Conservation (phyloP, 108 stramenopile species). For the Pseudonitzschia pungens region DNA sequence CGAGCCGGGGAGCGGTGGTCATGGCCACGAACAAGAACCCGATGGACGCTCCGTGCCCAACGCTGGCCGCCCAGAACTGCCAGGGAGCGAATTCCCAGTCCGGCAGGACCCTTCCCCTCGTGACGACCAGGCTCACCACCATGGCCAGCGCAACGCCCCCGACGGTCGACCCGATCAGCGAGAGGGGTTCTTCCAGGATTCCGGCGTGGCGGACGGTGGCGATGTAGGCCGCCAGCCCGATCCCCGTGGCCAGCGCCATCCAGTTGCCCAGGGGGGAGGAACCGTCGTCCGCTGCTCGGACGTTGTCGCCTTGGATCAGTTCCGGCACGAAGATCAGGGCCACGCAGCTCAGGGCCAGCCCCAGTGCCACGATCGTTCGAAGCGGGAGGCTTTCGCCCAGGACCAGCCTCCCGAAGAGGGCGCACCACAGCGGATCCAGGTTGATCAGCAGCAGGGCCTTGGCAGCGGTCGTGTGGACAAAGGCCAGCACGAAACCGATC, state of each 20-base stretch:
- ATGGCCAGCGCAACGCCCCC: neutral
- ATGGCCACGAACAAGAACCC: neutral
- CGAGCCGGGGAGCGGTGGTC: neutral
- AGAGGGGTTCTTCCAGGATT: neutral
- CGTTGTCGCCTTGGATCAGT: neutral
- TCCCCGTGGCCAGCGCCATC: neutral
- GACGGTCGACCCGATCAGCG: neutral
- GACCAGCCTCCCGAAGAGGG: neutral
- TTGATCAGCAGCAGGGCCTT: constrained; percentile 4
- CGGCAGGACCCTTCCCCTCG: neutral
- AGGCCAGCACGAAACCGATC: neutral
- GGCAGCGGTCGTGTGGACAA: constrained; percentile 1
- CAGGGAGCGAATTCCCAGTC: neutral
- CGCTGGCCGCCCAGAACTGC: neutral
- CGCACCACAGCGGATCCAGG: constrained; percentile 2
- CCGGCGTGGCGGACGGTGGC: neutral
- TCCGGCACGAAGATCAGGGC: neutral
- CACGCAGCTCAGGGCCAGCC: neutral
- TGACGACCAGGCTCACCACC: neutral
- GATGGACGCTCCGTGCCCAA: neutral
- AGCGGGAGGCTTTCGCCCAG: neutral
- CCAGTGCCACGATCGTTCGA: neutral
- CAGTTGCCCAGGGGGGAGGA: neutral
- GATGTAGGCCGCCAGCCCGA: neutral
- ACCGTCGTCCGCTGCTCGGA: neutral